phyloP scores from a whole-genome alignment of 2,329 filamentous ascomycete species.

The Paecilomyces sp. region DNA sequence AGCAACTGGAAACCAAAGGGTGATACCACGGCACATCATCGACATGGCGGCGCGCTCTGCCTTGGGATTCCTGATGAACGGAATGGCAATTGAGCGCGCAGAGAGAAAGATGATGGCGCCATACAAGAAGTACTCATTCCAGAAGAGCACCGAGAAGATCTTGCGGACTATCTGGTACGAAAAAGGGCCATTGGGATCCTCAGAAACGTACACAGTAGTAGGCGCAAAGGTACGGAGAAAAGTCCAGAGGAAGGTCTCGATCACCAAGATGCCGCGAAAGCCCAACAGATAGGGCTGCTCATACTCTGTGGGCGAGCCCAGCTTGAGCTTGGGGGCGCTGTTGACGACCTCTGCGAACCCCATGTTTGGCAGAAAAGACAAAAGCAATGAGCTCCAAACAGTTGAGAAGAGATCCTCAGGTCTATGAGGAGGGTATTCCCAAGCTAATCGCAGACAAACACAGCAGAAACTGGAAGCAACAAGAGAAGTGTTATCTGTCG shows the following conservation, averaged over 20 bases:
- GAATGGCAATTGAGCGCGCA: conserved; percentile 34
- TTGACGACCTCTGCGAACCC: background rate
- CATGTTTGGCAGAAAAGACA: background rate
- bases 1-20: conserved; percentile 36
- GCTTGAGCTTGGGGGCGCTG: background rate
- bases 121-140: conserved; percentile 40
- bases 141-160: conserved; percentile 38
- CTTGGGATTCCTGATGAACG: conserved; percentile 32
- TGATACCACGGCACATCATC: conserved; percentile 35
- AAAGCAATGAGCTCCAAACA: background rate
- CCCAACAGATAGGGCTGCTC: conserved; percentile 29
- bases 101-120: conserved; percentile 41
- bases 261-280: conserved; percentile 35
- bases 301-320: background rate
- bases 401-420: background rate
- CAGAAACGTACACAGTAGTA: conserved; percentile 29
- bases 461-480: background rate
- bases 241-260: conserved; percentile 38
- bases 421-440: background rate
- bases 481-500: background rate
- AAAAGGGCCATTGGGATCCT: conserved; percentile 24
- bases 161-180: conserved; percentile 39
- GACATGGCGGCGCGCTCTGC: conserved; percentile 30
- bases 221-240: conserved; percentile 43
- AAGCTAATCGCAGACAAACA: background rate